Conservation (phyloP, 495 filamentous ascomycete species). For the Neurospora sublineolata region DNA sequence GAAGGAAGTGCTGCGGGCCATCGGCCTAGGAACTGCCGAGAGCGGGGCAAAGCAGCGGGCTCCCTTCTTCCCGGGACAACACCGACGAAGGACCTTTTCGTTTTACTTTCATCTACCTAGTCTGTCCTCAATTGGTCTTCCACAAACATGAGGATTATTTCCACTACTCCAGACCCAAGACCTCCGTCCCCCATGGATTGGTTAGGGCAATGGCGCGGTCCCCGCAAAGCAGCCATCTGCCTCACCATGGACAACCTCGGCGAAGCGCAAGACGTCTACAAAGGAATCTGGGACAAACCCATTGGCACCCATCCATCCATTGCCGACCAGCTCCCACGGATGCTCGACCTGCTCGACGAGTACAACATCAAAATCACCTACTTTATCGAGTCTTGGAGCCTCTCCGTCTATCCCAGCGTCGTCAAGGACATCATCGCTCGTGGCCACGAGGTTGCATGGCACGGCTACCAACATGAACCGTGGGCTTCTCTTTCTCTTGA, state of each 20-base stretch:
- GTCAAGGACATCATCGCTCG: slow-evolving; percentile 4
- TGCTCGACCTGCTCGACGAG: slow-evolving; percentile 17
- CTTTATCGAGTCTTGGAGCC: slow-evolving; percentile 26
- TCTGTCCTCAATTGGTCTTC: not conserved
- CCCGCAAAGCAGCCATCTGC: slow-evolving; percentile 20
- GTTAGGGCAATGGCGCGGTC: slow-evolving; percentile 14
- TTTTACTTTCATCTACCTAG: not conserved
- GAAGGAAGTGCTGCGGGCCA: not conserved
- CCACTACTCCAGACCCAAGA: not conserved
- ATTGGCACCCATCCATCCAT: slow-evolving; percentile 20
- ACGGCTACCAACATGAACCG: slow-evolving; percentile 24
- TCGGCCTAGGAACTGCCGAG: not conserved
- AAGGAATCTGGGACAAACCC: slow-evolving; percentile 15
- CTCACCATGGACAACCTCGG: slow-evolving; percentile 30
- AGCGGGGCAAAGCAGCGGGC: not conserved
- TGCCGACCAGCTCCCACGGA: slow-evolving; percentile 20
- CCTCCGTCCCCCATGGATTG: not conserved
- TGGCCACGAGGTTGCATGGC: slow-evolving; percentile 26
- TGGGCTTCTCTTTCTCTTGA: slow-evolving; percentile 11
- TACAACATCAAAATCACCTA: slow-evolving; percentile 21
- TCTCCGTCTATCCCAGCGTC: slow-evolving; percentile 17
- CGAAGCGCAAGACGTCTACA: slow-evolving; percentile 26
- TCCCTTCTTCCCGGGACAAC: not conserved
- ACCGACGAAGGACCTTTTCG: not conserved
- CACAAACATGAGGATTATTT: not conserved